A percentile compares a stretch with the other conserved stretches of the same genome.
Conservation (phyloP, 75 land plant genomes). For the Larix kaempferi region DNA sequence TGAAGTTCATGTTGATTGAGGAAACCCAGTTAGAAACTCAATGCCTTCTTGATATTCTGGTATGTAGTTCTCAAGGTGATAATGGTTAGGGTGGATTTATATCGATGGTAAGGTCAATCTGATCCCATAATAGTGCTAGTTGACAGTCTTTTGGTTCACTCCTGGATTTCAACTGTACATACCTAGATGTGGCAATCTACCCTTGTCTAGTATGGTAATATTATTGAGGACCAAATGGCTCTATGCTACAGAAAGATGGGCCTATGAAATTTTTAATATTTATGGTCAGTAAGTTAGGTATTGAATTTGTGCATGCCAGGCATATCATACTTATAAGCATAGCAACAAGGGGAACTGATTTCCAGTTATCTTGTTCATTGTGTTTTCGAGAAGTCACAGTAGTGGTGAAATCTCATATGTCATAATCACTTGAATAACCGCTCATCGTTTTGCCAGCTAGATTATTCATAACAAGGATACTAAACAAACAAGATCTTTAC, state of each 20-base stretch:
- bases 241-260: conserved; percentile 9
- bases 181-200: not conserved
- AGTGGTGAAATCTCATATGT: no score
- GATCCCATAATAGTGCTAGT: not conserved
- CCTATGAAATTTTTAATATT: not conserved
- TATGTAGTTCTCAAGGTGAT: not conserved
- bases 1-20: not conserved
- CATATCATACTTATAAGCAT: no score
- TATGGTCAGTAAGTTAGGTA: no score
- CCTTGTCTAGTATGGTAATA: not conserved
- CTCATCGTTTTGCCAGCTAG: not conserved
- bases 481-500: not conserved
- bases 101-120: not conserved
- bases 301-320: not conserved
- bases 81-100: not conserved
- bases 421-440: not conserved
- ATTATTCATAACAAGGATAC: not conserved
- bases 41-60: not conserved
- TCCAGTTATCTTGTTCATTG: no score
- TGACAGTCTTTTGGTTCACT: not conserved
- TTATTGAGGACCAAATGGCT: not conserved
- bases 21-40: no score
- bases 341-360: not conserved
- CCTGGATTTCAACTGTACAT: not conserved
- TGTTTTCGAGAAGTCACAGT: not conserved